phyloP scores from a whole-genome alignment of 768 basidiomycete genomes.

The Naganishia onofrii region DNA sequence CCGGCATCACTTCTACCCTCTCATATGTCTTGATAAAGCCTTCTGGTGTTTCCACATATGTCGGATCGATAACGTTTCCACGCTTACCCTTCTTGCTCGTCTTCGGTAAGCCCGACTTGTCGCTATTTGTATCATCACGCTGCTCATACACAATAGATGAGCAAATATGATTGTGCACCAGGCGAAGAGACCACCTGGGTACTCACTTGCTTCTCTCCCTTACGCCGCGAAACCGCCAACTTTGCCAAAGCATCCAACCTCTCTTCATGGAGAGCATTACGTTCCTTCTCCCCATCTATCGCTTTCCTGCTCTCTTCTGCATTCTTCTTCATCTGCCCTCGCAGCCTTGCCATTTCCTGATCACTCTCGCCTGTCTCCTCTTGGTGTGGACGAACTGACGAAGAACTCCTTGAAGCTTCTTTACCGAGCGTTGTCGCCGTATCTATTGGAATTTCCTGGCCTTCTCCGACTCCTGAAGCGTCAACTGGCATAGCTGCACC shows the following conservation, averaged over 20 bases:
- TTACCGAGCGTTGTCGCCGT: neutral
- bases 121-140: neutral
- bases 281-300: constrained; percentile 6
- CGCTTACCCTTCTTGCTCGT: neutral
- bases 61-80: neutral
- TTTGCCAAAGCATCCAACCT: constrained; percentile 15
- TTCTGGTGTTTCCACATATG: constrained; percentile 26
- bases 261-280: neutral
- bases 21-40: constrained; percentile 31
- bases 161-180: neutral
- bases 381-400: neutral
- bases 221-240: neutral
- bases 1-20: neutral
- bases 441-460: neutral
- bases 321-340: constrained; percentile 16
- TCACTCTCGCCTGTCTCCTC: neutral
- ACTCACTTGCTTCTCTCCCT: constrained; percentile 21
- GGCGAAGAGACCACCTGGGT: neutral
- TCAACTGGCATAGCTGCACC: neutral
- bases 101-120: neutral
- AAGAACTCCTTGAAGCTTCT: neutral
- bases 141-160: neutral
- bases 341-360: neutral
- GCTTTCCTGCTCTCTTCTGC: constrained; percentile 26
- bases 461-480: neutral